Base-by-base conservation (phyloP, 1,139 yeast genomes). In the Blastobotrys capitulatus region DNA sequence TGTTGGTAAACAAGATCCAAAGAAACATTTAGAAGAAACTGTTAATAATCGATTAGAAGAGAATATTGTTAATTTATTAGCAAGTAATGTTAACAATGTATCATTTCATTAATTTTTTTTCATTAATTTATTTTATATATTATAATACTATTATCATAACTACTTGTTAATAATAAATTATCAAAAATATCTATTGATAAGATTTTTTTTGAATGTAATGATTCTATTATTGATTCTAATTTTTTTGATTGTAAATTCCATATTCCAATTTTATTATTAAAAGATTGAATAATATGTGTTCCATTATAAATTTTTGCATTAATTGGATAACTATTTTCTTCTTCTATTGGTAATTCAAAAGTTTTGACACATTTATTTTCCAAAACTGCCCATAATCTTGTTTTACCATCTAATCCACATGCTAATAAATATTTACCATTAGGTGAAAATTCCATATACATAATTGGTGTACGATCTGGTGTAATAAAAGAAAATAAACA, bases 1-100 rank as follows among this genome's bases (percentile, higher is more conserved):
- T 63, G 97, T 94, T 31, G 99, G 99, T 60, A 90, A 89, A 66
- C 97, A 92, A 69, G 98, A 94, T 68, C 99, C 98, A 45, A 94
- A 94, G 80, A 92, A 92, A 72, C 99, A 94, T 72, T 76, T 94
- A 63, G 79, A 86, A 45, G 97, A 88, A 57, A 86, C 95, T 1
- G 95, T 96, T 13, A 95, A 87, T 57, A 74, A 75, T 56, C 75
- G 89, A 50, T 80, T 94, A 61, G 98, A 92, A 68, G 95, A 88
- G 48, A 94, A 92, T 65, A 83, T 92, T 48, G 88, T 88, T 13
- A 81, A 95, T 38, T 78, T 92, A 59, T 75, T 90, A 63, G 86
- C 96, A 18, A 86, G 96, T 48, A 86, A 86, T 67, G 89, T 92
- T 46, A 92, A 92, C 67, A 82, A 94, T 46, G 82, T 87, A 18